Base-by-base conservation (phyloP, 805 yeast species). In the Cyberlindnera maclurae region DNA sequence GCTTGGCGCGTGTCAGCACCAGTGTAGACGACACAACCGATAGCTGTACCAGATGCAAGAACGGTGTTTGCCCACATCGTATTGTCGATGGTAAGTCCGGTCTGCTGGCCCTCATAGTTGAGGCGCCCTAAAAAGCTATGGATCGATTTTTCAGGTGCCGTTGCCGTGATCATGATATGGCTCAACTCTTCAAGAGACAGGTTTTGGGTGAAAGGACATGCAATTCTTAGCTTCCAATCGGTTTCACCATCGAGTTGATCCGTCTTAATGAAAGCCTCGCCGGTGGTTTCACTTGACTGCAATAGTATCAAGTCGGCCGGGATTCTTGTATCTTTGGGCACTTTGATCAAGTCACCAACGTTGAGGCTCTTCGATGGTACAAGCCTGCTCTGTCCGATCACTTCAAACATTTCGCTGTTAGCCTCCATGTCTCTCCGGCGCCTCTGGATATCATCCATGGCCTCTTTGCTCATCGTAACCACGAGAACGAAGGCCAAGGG, bases 201-300 rank as follows among this genome's bases (percentile, higher is more conserved):
- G 27, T 59, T 59, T 56, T 90, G 97, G 1, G 96, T 85, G 22
- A 78, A 53, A 11, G 79, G 71, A 34, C 80, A 72, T 0, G 96
- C 93, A 29, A 85, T 64, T 51, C 98, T 69, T 39, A 93, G 67
- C 59, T 93, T 93, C 99, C 99, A 93, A 63, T 93, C 99, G 5
- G 99, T 93, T 60, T 93, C 99, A 56, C 99, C 99, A 60, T 93
- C 99, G 36, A 93, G 68, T 63, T 93, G 99, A 65, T 93, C 99
- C 1, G 99, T 93, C 52, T 95, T 84, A 47, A 93, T 85, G 53
- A 94, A 93, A 2, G 89, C 73, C 55, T 93, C 99, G 7, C 96
- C 97, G 3, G 73, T 69, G 3, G 69, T 56, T 55, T 86, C 96
- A 40, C 87, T 79, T 1, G 96, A 80, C 55, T 86, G 94, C 32